Percentiles rank a stretch among this genome's conserved stretches.
Evolutionary conservation across 2,329 filamentous ascomycete species (phyloP).

Genomic region (Aspergillus tubingensis): DNA sequence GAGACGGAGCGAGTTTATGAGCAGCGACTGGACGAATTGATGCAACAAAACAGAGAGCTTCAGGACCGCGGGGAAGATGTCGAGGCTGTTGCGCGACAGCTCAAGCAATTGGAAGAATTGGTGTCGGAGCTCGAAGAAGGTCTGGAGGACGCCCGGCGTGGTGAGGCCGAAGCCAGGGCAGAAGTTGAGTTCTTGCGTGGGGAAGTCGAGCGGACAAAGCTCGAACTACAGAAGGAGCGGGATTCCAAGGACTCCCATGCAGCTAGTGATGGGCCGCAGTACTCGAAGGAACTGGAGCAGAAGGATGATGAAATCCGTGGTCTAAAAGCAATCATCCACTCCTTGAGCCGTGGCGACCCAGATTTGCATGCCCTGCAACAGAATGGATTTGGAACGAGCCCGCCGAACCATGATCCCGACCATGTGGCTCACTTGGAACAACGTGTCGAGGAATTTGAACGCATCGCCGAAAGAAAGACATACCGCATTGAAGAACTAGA

Average conservation of each 20-base stretch:
- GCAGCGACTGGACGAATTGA: slow-evolving; percentile 57
- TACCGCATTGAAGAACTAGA: slow-evolving; percentile 81
- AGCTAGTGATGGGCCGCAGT: slow-evolving; percentile 44
- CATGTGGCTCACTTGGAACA: slow-evolving; percentile 69
- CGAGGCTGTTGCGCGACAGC: slow-evolving; percentile 82
- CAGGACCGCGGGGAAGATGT: slow-evolving; percentile 85
- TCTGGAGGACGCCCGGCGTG: slow-evolving; percentile 87
- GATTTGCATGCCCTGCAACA: slow-evolving; percentile 31
- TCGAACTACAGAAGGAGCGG: slow-evolving; percentile 83
- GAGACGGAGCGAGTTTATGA: slow-evolving; percentile 96
- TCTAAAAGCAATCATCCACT: slow-evolving; percentile 96
- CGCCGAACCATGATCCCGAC: slow-evolving; percentile 52
- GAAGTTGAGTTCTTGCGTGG: slow-evolving; percentile 95
- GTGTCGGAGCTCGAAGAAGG: slow-evolving; percentile 97
- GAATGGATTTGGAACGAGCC: slow-evolving; percentile 26
- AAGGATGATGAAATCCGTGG: slow-evolving; percentile 97
- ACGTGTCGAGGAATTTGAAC: slow-evolving; percentile 76
- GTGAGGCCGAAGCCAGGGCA: slow-evolving; percentile 91
- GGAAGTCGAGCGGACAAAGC: slow-evolving; percentile 87
- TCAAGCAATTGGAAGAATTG: slow-evolving; percentile 93
- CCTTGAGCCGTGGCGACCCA: slow-evolving; percentile 69
- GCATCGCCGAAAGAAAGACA: slow-evolving; percentile 70
- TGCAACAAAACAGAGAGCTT: slow-evolving; percentile 79
- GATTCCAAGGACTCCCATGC: slow-evolving; percentile 63
- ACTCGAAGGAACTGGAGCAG: slow-evolving; percentile 78